Evolutionary conservation across 192 early-diverging fungal genomes (phyloP).

Genomic region (Entomortierella chlamydospora): DNA sequence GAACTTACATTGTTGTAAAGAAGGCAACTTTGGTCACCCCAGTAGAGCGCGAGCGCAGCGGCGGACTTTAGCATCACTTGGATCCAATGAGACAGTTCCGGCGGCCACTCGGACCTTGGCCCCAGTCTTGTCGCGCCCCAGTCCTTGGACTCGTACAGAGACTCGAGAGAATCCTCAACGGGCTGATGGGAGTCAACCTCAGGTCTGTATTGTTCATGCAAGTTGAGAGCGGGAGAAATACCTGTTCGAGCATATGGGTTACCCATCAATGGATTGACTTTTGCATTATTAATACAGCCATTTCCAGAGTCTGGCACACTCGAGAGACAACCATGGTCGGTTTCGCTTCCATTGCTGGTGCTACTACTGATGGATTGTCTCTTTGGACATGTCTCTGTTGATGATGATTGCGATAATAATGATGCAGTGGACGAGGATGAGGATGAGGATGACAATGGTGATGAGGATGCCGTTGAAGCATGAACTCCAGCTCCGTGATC

Average conservation of each 20-base stretch:
- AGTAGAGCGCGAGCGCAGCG: constrained; percentile 32
- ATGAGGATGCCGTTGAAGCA: not conserved
- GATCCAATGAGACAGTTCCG: constrained; percentile 11
- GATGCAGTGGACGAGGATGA: no score
- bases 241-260: constrained; percentile 27
- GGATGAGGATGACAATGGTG: no score
- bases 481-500: no score
- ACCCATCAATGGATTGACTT: not conserved
- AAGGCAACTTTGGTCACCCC: constrained; percentile 22
- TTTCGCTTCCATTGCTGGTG: not conserved
- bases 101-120: constrained; percentile 31
- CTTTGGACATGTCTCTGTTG: not conserved
- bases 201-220: not conserved
- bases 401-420: no score
- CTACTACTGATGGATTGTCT: not conserved
- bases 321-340: not conserved
- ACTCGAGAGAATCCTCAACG: constrained; percentile 24
- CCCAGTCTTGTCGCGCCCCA: constrained; percentile 53
- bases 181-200: not conserved
- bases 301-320: not conserved
- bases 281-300: not conserved
- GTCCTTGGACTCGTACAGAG: constrained; percentile 34
- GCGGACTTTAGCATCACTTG: constrained; percentile 13
- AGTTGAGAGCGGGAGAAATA: constrained; percentile 18
- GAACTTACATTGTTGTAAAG: constrained; percentile 48